Percentiles rank a stretch among this genome's conserved stretches.
These are phyloP conservation scores for Chrysoporthe cubensis DNA, from an alignment of 2,329 filamentous ascomycete genomes.

Conservation along the genomic window DNA sequence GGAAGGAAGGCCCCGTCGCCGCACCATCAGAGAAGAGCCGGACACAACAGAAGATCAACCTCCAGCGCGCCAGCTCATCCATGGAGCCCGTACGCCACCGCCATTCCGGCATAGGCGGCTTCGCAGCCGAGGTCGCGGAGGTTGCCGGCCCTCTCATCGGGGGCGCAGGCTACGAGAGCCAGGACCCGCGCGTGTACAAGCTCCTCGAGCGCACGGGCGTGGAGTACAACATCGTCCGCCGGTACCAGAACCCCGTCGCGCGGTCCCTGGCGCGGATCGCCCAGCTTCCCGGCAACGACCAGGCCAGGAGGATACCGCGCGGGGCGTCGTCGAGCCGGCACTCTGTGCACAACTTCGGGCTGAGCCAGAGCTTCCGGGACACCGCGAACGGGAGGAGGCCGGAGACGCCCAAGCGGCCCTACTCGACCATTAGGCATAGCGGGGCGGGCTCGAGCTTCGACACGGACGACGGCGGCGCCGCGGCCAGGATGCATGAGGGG, in stretches of 20 bases:
- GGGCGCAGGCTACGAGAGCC: constrained; percentile 59
- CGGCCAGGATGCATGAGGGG: constrained; percentile 42
- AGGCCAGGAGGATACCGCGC: constrained; percentile 52
- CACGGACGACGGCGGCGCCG: constrained; percentile 41
- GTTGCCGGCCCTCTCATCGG: constrained; percentile 54
- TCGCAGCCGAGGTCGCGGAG: constrained; percentile 41
- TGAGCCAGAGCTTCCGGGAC: constrained; percentile 44
- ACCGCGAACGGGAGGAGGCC: constrained; percentile 22
- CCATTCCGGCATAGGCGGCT: constrained; percentile 37
- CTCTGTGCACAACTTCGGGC: constrained; percentile 38
- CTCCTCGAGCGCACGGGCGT: constrained; percentile 71
- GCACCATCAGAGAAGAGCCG: constrained; percentile 62
- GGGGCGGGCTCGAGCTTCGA: constrained; percentile 48
- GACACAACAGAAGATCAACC: constrained; percentile 75
- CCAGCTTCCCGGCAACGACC: constrained; percentile 56
- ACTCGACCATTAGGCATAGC: constrained; percentile 28
- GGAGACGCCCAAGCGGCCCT: constrained; percentile 22
- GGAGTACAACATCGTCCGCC: constrained; percentile 74
- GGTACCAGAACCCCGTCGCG: constrained; percentile 72
- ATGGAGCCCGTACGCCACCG: constrained; percentile 67
- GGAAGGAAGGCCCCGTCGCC: constrained; percentile 45
- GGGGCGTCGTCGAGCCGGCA: constrained; percentile 30
- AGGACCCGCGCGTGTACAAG: constrained; percentile 66
- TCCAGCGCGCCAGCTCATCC: constrained; percentile 73
- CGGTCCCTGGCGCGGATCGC: constrained; percentile 62